Base-by-base conservation (phyloP, 2,329 filamentous ascomycete species). In the Microdochium trichocladiopsis region DNA sequence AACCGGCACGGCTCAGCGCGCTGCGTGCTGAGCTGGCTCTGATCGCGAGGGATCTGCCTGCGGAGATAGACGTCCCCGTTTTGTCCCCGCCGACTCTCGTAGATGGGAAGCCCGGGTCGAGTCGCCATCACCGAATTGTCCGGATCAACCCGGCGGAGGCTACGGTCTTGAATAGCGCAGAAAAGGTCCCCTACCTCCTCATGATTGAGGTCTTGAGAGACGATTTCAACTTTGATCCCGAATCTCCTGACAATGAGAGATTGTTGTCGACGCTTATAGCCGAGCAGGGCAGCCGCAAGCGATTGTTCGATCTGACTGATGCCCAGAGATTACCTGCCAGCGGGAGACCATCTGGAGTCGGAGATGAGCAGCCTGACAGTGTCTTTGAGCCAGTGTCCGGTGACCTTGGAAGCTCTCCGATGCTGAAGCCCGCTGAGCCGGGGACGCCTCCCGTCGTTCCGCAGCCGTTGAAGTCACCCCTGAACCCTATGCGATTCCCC, bases 151-250 rank as follows among this genome's bases (percentile, higher is more conserved):
- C 89, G 6, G 87, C 88, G 1, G 89, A 94, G 68, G 86, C 89
- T 5, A 93, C 89, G 1, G 90, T 92, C 51, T 72, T 94, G 50
- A 94, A 94, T 68, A 94, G 89, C 65, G 89, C 89, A 4, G 88
- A 94, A 66, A 88, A 91, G 64, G 89, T 94, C 47, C 89, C 89
- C 1, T 94, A 91, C 68, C 69, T 94, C 49, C 76, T 94, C 25
- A 92, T 94, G 88, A 82, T 93, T 2, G 89, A 94, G 64, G 84
- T 94, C 22, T 70, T 94, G 48, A 76, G 86, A 23, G 88, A 93
- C 58, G 89, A 94, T 61, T 93, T 94, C 63, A 85, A 86, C 31
- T 94, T 94, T 60, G 85, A 93, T 59, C 87, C 88, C 0, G 82
- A 87, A 28, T 86, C 83, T 1, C 74, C 79, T 25, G 86, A 90